Conservation (phyloP, 169 alveolate genomes). For the Sarcocystis neurona region DNA sequence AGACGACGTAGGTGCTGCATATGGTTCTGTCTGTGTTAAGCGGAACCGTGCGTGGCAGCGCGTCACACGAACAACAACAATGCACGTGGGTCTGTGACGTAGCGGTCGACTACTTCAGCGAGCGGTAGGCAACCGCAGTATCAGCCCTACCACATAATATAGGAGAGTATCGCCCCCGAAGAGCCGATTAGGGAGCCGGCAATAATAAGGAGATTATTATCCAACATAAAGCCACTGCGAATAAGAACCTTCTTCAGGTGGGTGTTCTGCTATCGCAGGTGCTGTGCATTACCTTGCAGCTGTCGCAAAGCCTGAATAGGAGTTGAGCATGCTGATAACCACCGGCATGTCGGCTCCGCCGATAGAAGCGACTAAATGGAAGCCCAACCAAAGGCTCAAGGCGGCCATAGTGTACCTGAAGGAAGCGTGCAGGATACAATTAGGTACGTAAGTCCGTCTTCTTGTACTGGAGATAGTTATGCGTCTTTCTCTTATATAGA, state of each 20-base stretch:
- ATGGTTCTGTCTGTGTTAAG: no score
- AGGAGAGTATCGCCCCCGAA: slow-evolving; percentile 93
- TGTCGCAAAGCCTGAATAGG: slow-evolving; percentile 93
- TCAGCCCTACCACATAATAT: slow-evolving; percentile 89
- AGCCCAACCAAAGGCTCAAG: slow-evolving; percentile 80
- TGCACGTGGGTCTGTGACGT: no score
- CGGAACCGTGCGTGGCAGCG: slow-evolving; percentile 33
- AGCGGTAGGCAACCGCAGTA: neutral
- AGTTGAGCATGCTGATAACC: slow-evolving; percentile 90
- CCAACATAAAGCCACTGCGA: slow-evolving; percentile 79
- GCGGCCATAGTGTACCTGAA: slow-evolving; percentile 53
- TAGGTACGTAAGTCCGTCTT: slow-evolving; percentile 67
- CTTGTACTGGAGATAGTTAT: slow-evolving; percentile 7
- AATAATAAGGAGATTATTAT: slow-evolving; percentile 86
- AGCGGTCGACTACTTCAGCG: neutral
- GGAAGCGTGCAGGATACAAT: slow-evolving; percentile 40
- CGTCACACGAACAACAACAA: no score
- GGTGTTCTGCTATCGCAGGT: neutral
- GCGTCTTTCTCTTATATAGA: neutral
- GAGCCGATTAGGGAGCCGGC: slow-evolving; percentile 94
- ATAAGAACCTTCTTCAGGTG: neutral
- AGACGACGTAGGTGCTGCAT: no score
- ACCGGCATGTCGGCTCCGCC: slow-evolving; percentile 97
- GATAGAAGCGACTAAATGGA: slow-evolving; percentile 86
- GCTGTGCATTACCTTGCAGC: slow-evolving; percentile 77